Percentiles rank a stretch among this genome's conserved stretches.
These are phyloP conservation scores for Aspergillus tamarii DNA, from an alignment of 2,329 filamentous ascomycete species.

Conservation along the genomic window DNA sequence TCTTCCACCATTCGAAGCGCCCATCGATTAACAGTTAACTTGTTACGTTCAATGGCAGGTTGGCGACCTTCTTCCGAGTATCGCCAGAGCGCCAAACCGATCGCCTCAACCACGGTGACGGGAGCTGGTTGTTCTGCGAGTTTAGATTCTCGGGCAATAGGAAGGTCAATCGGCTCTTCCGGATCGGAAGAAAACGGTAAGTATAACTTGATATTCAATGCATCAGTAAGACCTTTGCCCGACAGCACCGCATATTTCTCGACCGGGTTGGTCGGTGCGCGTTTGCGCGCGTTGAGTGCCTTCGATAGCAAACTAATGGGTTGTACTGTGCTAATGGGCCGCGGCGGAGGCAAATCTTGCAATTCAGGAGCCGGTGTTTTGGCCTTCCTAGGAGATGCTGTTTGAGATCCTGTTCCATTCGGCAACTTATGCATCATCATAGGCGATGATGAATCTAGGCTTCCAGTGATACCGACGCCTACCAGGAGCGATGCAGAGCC, in stretches of 20 bases:
- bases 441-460: slow-evolving; percentile 55
- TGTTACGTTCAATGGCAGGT: slow-evolving; percentile 55
- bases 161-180: slow-evolving; percentile 61
- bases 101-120: slow-evolving; percentile 64
- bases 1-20: slow-evolving; percentile 70
- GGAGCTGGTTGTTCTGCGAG: slow-evolving; percentile 51
- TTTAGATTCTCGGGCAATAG: slow-evolving; percentile 59
- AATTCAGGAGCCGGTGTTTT: slow-evolving; percentile 52
- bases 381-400: slow-evolving; percentile 56
- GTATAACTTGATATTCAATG: slow-evolving; percentile 67
- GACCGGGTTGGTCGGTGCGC: slow-evolving; percentile 62
- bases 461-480: slow-evolving; percentile 49
- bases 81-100: slow-evolving; percentile 64
- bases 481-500: slow-evolving; percentile 62
- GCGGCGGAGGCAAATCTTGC: slow-evolving; percentile 61
- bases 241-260: slow-evolving; percentile 64
- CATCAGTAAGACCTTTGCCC: slow-evolving; percentile 62
- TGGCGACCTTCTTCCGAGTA: slow-evolving; percentile 62
- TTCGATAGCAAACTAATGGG: slow-evolving; percentile 62
- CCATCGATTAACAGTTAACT: slow-evolving; percentile 65
- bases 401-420: slow-evolving; percentile 35
- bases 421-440: slow-evolving; percentile 47
- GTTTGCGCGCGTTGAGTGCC: slow-evolving; percentile 59
- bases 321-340: slow-evolving; percentile 62
- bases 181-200: slow-evolving; percentile 61